These are phyloP conservation scores for Thuidium tamariscinum DNA, from an alignment of 225 moss, liverwort and hornwort genomes.

Conservation along the genomic window DNA sequence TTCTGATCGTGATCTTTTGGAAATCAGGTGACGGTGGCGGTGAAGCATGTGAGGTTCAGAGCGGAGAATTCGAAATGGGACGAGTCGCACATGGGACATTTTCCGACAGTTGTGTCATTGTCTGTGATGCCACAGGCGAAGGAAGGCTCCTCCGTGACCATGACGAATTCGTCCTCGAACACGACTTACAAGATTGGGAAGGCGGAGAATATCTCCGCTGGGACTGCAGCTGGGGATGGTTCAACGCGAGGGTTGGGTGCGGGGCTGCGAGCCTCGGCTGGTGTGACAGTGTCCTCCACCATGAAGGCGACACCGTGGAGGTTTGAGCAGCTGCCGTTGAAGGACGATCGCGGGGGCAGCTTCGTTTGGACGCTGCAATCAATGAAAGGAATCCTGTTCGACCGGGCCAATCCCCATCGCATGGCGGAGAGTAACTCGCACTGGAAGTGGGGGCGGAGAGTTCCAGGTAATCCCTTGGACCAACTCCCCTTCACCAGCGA, in stretches of 20 bases:
- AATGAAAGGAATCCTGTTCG: conserved; percentile 34
- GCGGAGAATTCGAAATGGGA: conserved; percentile 45
- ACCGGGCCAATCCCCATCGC: conserved; percentile 30
- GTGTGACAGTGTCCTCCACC: neutral
- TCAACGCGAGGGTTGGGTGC: neutral
- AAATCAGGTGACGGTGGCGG: conserved; percentile 34
- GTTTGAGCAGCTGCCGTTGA: conserved; percentile 38
- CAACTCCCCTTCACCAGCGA: conserved; percentile 48
- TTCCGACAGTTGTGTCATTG: conserved; percentile 18
- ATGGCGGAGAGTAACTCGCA: conserved; percentile 14
- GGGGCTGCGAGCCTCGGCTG: neutral
- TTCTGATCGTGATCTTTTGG: neutral
- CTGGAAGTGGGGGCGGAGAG: conserved; percentile 34
- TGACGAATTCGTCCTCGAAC: conserved; percentile 42
- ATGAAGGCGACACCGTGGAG: conserved; percentile 40
- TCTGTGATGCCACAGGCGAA: conserved; percentile 17
- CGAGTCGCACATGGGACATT: conserved; percentile 35
- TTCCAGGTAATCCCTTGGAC: conserved; percentile 24
- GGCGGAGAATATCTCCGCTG: conserved; percentile 6
- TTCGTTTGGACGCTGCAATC: conserved; percentile 45
- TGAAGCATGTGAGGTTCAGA: conserved; percentile 44
- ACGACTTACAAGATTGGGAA: conserved; percentile 15
- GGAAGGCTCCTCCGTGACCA: conserved; percentile 39
- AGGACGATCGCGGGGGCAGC: conserved; percentile 35
- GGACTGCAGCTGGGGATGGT: neutral